A percentile compares a stretch with the other conserved stretches of the same genome.
Conservation (phyloP, 495 filamentous ascomycete species). For the Xylaria curta region DNA sequence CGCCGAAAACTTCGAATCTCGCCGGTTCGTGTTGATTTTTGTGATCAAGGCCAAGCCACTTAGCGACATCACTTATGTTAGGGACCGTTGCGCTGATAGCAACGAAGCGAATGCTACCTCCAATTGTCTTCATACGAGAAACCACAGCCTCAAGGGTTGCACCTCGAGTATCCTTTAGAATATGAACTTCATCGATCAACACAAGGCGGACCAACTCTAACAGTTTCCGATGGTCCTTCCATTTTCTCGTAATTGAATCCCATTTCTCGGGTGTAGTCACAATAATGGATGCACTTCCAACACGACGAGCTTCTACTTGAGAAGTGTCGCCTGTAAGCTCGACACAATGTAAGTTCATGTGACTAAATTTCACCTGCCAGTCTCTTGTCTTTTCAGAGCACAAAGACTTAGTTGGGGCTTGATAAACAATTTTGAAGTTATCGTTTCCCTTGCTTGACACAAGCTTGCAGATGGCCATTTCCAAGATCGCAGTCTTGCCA, state of each 20-base stretch:
- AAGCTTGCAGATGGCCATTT: conserved; percentile 88
- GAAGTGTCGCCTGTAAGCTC: conserved; percentile 95
- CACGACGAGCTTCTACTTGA: conserved; percentile 69
- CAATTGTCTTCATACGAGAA: conserved; percentile 93
- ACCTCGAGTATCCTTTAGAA: conserved; percentile 86
- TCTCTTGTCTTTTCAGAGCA: conserved; percentile 83
- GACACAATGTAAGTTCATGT: conserved; percentile 75
- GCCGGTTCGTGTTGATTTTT: conserved; percentile 73
- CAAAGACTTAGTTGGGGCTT: conserved; percentile 92
- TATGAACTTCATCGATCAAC: conserved; percentile 96
- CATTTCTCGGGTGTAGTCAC: conserved; percentile 98
- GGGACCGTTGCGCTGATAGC: conserved; percentile 94
- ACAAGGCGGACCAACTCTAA: conserved; percentile 89
- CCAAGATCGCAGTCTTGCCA: conserved; percentile 90
- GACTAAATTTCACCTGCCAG: conserved; percentile 84
- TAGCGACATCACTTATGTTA: conserved; percentile 88
- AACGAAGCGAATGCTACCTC: conserved; percentile 85
- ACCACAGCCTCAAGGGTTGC: conserved; percentile 95
- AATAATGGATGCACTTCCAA: conserved; percentile 86
- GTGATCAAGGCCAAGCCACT: conserved; percentile 85
- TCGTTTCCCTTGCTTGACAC: conserved; percentile 66
- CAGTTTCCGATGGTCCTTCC: conserved; percentile 86
- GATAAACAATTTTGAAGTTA: conserved; percentile 91
- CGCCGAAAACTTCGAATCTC: conserved; percentile 79
- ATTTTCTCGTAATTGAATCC: conserved; percentile 96